A percentile compares a stretch with the other conserved stretches of the same genome.
Conservation (phyloP, 1,284 basidiomycete species). For the Kwoniella shivajii region DNA sequence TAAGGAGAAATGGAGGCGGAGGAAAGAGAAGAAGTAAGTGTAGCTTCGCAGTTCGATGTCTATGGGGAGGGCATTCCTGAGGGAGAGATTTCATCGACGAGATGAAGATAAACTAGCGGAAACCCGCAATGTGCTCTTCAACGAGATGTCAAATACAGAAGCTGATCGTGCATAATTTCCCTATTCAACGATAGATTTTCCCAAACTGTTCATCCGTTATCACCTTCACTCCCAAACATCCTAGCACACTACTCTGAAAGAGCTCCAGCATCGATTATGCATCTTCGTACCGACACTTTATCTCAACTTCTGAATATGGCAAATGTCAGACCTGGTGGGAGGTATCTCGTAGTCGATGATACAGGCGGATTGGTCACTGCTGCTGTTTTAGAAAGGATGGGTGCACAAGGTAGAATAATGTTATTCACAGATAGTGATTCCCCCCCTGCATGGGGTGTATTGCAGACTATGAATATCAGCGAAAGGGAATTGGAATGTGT, state of each 20-base stretch:
- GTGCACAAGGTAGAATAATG: conserved; percentile 78
- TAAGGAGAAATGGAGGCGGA: conserved; percentile 93
- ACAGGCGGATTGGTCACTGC: conserved; percentile 87
- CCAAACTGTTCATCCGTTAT: conserved; percentile 83
- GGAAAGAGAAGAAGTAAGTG: conserved; percentile 88
- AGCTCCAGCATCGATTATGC: conserved; percentile 77
- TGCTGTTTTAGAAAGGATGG: conserved; percentile 80
- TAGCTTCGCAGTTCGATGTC: neutral
- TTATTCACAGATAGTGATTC: conserved; percentile 89
- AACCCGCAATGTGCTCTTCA: no score
- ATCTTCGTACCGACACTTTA: conserved; percentile 83
- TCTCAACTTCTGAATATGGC: conserved; percentile 83
- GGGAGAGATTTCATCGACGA: no score
- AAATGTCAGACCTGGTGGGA: conserved; percentile 81
- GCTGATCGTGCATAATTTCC: no score
- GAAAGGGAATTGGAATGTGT: conserved; percentile 64
- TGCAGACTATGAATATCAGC: conserved; percentile 83
- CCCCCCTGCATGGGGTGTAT: conserved; percentile 85
- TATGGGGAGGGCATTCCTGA: neutral
- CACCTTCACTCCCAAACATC: conserved; percentile 85
- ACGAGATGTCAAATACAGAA: no score
- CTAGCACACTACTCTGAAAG: conserved; percentile 72
- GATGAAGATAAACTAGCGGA: no score
- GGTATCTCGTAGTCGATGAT: conserved; percentile 89
- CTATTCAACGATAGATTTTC: conserved; percentile 65